phyloP scores from a whole-genome alignment of 345 rosid species.

The Gossypium stocksii region DNA sequence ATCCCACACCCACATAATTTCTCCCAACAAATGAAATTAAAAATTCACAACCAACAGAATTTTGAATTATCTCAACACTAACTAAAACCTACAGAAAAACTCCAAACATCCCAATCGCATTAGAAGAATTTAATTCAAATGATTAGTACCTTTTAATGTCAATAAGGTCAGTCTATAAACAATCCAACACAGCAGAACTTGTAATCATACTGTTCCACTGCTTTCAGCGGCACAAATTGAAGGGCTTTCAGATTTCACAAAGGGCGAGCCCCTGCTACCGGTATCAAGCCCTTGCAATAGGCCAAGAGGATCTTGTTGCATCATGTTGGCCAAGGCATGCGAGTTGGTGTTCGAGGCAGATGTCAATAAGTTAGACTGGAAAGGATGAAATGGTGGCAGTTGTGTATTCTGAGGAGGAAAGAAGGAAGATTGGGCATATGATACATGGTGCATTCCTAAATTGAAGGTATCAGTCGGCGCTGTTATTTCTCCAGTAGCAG shows the following conservation, averaged over 20 bases:
- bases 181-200: constrained; percentile 28
- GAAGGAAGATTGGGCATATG: constrained; percentile 43
- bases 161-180: constrained; percentile 56
- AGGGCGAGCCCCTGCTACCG: constrained; percentile 49
- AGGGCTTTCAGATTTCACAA: constrained; percentile 61
- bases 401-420: constrained; percentile 42
- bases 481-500: constrained; percentile 64
- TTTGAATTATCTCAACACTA: constrained; percentile 15
- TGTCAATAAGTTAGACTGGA: constrained; percentile 35
- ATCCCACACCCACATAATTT: constrained; percentile 19
- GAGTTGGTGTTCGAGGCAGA: constrained; percentile 26
- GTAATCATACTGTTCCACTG: constrained; percentile 52
- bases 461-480: constrained; percentile 56
- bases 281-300: constrained; percentile 83
- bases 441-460: constrained; percentile 59
- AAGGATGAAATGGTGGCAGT: constrained; percentile 53
- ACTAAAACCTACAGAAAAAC: constrained; percentile 20
- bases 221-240: constrained; percentile 69
- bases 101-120: constrained; percentile 27
- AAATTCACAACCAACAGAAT: constrained; percentile 17
- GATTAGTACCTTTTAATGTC: constrained; percentile 27
- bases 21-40: constrained; percentile 23
- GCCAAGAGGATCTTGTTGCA: constrained; percentile 66
- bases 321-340: constrained; percentile 46
- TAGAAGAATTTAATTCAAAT: constrained; percentile 30